Base-by-base conservation (phyloP, 2,329 filamentous ascomycete species). In the Aspergillus aculeatus region DNA sequence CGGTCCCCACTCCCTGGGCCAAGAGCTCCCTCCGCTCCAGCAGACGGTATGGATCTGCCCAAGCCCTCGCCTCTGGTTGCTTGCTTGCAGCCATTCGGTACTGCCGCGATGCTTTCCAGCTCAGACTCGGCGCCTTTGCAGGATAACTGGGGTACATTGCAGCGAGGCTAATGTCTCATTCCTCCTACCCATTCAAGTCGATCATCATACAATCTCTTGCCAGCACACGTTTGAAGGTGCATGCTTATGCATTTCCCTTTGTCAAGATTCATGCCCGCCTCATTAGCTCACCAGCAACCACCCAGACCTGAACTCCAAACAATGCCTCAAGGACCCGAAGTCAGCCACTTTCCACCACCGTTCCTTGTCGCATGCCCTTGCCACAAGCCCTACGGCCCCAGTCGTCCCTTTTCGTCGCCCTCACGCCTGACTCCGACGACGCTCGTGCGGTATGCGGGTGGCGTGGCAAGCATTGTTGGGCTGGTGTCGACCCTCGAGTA, bases 11-110 rank as follows among this genome's bases (percentile, higher is more conserved):
- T 35, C 50, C 23, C 14, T 16, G 32, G 38, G 48, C 31, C 21
- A 21, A 23, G 61, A 53, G 41, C 54, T 50, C 31, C 32, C 9
- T 32, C 48, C 44, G 10, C 48, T 29, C 48, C 58, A 60, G 59
- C 47, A 41, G 41, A 24, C 56, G 60, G 62, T 57, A 67, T 67
- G 65, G 65, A 67, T 67, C 65, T 51, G 26, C 64, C 53, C 14
- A 7, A 23, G 35, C 47, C 14, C 19, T 29, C 24, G 50, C 12
- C 26, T 35, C 41, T 21, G 26, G 3, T 29, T 57, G 31, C 38
- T 26, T 55, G 50, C 41, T 26, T 19, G n/a, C 38, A 44, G 38
- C 38, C 38, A 44, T 2, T 10, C 6, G 21, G 35, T 14, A n/a
- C 32, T 19, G 41, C 9, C 5, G n/a, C 32, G 23, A 38, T 32